Conservation (phyloP, 352 stramenopile genomes). For the Phytophthora palmivora region DNA sequence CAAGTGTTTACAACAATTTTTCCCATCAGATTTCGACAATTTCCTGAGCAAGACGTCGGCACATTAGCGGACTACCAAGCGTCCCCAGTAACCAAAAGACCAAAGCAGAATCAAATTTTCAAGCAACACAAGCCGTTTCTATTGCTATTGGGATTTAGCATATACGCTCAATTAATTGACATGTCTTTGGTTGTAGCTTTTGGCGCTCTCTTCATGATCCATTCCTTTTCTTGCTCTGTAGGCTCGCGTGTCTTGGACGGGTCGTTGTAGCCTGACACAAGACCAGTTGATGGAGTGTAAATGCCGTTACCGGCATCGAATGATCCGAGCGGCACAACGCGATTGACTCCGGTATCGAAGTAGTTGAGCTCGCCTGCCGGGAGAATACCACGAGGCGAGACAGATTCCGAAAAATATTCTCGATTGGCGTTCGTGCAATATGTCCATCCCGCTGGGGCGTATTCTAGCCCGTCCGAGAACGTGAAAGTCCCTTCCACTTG, state of each 20-base stretch:
- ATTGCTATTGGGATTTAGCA: not conserved
- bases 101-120: constrained; percentile 2
- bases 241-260: constrained; percentile 58
- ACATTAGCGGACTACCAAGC: constrained; percentile 8
- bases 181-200: constrained; percentile 82
- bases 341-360: constrained; percentile 70
- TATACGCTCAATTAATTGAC: constrained; percentile 52
- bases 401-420: constrained; percentile 73
- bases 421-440: constrained; percentile 74
- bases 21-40: constrained; percentile 51
- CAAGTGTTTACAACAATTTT: constrained; percentile 6
- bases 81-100: not conserved
- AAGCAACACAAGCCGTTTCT: constrained; percentile 9
- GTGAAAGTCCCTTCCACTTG: constrained; percentile 81
- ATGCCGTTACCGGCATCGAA: constrained; percentile 84
- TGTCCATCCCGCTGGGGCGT: constrained; percentile 59
- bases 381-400: constrained; percentile 59
- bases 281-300: constrained; percentile 65
- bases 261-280: constrained; percentile 62
- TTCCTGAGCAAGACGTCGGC: constrained; percentile 46
- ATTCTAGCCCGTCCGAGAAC: constrained; percentile 81
- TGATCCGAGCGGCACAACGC: constrained; percentile 70
- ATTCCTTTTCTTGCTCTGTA: constrained; percentile 59
- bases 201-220: constrained; percentile 64
- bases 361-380: constrained; percentile 72